phyloP scores from a whole-genome alignment of 83 land plant species.

The Thuja plicata region DNA sequence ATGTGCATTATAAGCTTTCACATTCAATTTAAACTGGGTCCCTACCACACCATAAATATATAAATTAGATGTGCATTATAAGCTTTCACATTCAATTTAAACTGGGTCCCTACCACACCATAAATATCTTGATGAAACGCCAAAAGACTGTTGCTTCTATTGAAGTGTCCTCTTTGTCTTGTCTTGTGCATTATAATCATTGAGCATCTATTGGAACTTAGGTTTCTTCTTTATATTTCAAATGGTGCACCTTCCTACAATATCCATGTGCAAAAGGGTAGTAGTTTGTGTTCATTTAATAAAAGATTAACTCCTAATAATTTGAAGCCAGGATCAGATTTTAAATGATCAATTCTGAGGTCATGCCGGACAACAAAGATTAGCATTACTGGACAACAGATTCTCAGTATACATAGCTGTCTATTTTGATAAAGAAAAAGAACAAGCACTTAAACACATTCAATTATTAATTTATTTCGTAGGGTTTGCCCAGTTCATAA shows the following conservation, averaged over 20 bases:
- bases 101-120: not conserved
- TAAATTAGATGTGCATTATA: not conserved
- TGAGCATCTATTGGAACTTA: not conserved
- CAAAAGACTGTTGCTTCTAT: not conserved
- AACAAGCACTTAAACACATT: not conserved
- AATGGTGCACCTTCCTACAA: not conserved
- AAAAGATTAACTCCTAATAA: not conserved
- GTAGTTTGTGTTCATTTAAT: not conserved
- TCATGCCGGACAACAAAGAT: not conserved
- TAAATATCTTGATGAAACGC: not conserved
- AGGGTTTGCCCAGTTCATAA: not conserved
- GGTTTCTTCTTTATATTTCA: not conserved
- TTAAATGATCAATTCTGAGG: not conserved
- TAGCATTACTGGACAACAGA: not conserved
- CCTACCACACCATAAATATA: not conserved
- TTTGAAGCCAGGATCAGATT: not conserved
- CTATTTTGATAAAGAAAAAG: not conserved
- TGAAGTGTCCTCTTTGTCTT: not conserved
- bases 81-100: not conserved
- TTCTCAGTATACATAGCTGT: not conserved
- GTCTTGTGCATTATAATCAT: not conserved
- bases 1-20: not conserved
- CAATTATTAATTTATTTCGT: not conserved
- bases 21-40: not conserved
- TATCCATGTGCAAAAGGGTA: not conserved